A percentile compares a stretch with the other conserved stretches of the same genome.
Evolutionary conservation across 768 basidiomycete genomes (phyloP).

Genomic region (Rhizopogon vinicolor): DNA sequence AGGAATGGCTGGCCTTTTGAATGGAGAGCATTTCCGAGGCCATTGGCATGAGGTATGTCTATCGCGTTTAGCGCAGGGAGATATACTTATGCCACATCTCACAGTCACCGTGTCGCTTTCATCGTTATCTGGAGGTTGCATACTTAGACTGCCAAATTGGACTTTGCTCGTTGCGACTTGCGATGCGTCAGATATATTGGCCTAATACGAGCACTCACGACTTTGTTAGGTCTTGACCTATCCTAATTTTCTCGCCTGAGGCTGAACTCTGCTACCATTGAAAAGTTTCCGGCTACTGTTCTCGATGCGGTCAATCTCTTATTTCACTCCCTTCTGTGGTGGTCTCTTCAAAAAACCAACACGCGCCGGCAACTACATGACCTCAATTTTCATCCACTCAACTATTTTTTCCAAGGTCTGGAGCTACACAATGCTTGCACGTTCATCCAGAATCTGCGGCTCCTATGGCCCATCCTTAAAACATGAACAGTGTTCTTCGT

Average conservation of each 20-base stretch:
- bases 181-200: background rate
- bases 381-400: too few relatives aligned
- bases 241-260: too few relatives aligned
- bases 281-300: background rate
- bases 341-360: background rate
- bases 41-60: constrained; percentile 20
- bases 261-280: background rate
- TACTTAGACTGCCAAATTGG: background rate
- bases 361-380: background rate
- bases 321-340: background rate
- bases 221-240: background rate
- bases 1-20: constrained; percentile 82
- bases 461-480: too few relatives aligned
- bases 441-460: too few relatives aligned
- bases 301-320: background rate
- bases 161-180: background rate
- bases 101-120: background rate
- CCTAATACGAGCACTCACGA: background rate
- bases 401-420: too few relatives aligned
- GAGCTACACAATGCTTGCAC: too few relatives aligned
- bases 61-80: background rate
- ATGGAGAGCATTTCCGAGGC: constrained; percentile 67
- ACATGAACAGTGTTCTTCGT: too few relatives aligned
- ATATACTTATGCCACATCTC: background rate
- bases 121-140: background rate